phyloP scores from a whole-genome alignment of 139 green algal genomes.

The Coccomyxa sp. region DNA sequence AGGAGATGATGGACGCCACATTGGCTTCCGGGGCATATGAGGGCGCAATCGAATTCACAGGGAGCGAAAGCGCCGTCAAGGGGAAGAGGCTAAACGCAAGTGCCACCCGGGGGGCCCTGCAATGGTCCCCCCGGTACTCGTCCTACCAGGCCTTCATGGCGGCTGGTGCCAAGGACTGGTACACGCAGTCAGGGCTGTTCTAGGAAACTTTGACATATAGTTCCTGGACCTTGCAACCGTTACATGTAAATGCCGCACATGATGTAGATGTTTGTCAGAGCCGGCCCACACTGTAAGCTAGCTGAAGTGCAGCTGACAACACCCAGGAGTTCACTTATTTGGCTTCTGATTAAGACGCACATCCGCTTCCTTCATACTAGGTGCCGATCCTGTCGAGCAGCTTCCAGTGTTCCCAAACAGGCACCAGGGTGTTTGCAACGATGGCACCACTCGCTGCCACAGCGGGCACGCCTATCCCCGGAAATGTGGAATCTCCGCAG shows the following conservation, averaged over 20 bases:
- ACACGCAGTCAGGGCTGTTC: conserved; percentile 36
- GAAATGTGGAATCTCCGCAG: conserved; percentile 74
- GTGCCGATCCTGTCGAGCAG: conserved; percentile 40
- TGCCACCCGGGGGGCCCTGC: conserved; percentile 47
- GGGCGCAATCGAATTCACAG: conserved; percentile 40
- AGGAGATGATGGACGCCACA: conserved; percentile 58
- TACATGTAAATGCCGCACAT: too few species aligned
- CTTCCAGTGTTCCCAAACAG: conserved; percentile 55
- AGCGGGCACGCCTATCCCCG: conserved; percentile 71
- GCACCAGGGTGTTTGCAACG: conserved; percentile 69
- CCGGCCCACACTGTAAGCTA: too few species aligned
- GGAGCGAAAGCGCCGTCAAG: conserved; percentile 14
- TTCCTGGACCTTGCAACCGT: too few species aligned
- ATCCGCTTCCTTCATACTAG: background rate
- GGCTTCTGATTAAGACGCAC: too few species aligned
- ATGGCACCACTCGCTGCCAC: conserved; percentile 69
- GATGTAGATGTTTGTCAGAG: too few species aligned
- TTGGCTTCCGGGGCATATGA: conserved; percentile 22
- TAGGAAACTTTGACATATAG: too few species aligned
- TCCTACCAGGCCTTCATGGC: conserved; percentile 54
- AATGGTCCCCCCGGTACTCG: conserved; percentile 72
- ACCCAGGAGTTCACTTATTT: too few species aligned
- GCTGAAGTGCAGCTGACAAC: too few species aligned
- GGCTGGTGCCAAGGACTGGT: conserved; percentile 45
- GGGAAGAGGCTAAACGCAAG: conserved; percentile 74